Base-by-base conservation (phyloP, 2,329 filamentous ascomycete species). In the Lanzia echinophila region DNA sequence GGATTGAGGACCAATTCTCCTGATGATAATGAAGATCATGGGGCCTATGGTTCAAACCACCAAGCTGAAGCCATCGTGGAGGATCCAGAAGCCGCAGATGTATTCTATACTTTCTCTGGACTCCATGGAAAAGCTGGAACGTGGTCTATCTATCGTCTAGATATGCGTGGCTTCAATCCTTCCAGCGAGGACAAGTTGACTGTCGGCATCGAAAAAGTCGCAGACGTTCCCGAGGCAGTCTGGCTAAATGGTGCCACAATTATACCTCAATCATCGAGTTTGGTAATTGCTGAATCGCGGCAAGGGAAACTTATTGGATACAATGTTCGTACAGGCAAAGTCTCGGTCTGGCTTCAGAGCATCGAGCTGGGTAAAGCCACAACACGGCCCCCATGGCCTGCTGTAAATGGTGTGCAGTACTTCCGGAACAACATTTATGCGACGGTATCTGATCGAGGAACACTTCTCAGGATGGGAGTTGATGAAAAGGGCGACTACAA, bases 1-100 rank as follows among this genome's bases (percentile, higher is more conserved):
- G n/a, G 41, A 31, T 45, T 32, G 8, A 20, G 20, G 12, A 1
- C 12, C 24, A 8, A 12, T n/a, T 7, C 15, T 31, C 6, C 11
- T 12, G 20, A 32, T 3, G 19, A 31, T 13, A 31, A 46, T 19
- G 20, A 31, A 36, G 39, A 12, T n/a, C 5, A 5, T 20, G 41
- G 49, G 6, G 32, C 32, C 5, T 46, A 46, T 28, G 42, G 49
- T 12, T 52, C 41, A 10, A 52, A 46, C 10, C 12, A 31, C 31
- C 49, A 52, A 31, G 41, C 49, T 5, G 22, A 52, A 52, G 32
- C 49, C 17, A 46, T 52, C 32, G 13, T 52, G 8, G 41, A 52
- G 33, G 32, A 52, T 12, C 42, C 42, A 6, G n/a, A 46, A 15
- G 38, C 36, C 6, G 24, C 11, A 7, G 28, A 53, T 41, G 31